Base-by-base conservation (phyloP, 2,329 filamentous ascomycete genomes). In the Pestalotiopsis sp. region DNA sequence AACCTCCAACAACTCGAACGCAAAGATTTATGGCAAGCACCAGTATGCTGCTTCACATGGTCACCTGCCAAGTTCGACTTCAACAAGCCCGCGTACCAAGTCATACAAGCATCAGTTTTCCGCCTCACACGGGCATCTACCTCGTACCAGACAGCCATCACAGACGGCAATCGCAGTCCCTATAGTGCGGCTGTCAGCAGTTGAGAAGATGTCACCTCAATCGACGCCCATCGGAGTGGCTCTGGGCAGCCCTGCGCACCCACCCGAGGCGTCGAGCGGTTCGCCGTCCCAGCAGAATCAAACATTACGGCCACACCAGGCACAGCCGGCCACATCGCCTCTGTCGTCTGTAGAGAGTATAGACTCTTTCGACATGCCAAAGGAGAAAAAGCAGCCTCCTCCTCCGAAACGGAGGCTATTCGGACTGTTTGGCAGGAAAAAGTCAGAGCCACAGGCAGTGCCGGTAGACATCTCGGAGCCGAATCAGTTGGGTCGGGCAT, bases 201-300 rank as follows among this genome's bases (percentile, higher is more conserved):
- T 82, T 11, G 81, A 84, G 68, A 84, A 83, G 9, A 73, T 82
- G 66, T 78, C 76, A 38, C 83, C 83, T 2, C 82, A 59, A 80
- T 82, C 70, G 20, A 66, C 61, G 17, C 84, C 83, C 73, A 94
- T 94, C 70, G 92, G 92, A 11, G 90, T 94, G 85, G 92, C 92
- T 1, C 81, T 94, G 68, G 92, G 92, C 39, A 94, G 91, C 74
- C 92, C 92, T 27, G 81, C 84, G n/a, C 81, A 82, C 52, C 78
- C 80, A 17, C 80, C 81, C 45, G 70, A 72, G 23, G 76, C 77
- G 56, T 72, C 73, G 67, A 70, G 66, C 36, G 41, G 69, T 17
- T 69, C 72, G 72, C 71, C 68, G 58, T 67, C 71, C 9, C 72
- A 74, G 45, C 25, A n/a, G 12, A n/a, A 59, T 7, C 64, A 67